phyloP scores from a whole-genome alignment of 768 basidiomycete species.

The Butyriboletus loyo region DNA sequence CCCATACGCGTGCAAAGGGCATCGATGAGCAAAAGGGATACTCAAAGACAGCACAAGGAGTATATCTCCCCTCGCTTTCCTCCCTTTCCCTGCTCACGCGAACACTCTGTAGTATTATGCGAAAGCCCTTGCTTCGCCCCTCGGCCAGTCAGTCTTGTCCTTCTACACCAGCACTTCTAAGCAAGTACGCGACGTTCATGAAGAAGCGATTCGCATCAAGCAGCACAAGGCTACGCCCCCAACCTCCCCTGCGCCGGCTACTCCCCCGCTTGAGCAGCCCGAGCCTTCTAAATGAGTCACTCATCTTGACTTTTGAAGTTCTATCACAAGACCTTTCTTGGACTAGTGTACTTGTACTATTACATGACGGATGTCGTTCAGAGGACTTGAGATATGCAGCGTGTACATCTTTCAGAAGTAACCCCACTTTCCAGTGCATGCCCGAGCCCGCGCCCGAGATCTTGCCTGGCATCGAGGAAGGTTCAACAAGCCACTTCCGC shows the following conservation, averaged over 20 bases:
- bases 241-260: constrained; percentile 5
- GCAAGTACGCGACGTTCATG: constrained; percentile 88
- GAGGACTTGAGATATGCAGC: background rate
- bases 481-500: background rate
- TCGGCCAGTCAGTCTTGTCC: constrained; percentile 68
- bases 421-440: background rate
- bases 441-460: too few relatives aligned
- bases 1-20: constrained; percentile 64
- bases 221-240: constrained; percentile 45
- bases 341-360: constrained; percentile 9
- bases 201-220: constrained; percentile 84
- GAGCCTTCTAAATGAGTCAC: constrained; percentile 8
- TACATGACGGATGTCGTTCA: background rate
- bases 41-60: constrained; percentile 65
- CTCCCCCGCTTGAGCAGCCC: constrained; percentile 9
- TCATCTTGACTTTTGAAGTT: background rate
- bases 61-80: constrained; percentile 26
- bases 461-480: background rate
- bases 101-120: constrained; percentile 62
- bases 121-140: constrained; percentile 68
- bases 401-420: background rate
- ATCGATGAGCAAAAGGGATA: constrained; percentile 83
- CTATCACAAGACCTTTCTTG: background rate
- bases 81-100: background rate
- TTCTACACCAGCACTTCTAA: constrained; percentile 92